phyloP scores from a whole-genome alignment of 2,329 filamentous ascomycete species.

The Fusarium chuoi region DNA sequence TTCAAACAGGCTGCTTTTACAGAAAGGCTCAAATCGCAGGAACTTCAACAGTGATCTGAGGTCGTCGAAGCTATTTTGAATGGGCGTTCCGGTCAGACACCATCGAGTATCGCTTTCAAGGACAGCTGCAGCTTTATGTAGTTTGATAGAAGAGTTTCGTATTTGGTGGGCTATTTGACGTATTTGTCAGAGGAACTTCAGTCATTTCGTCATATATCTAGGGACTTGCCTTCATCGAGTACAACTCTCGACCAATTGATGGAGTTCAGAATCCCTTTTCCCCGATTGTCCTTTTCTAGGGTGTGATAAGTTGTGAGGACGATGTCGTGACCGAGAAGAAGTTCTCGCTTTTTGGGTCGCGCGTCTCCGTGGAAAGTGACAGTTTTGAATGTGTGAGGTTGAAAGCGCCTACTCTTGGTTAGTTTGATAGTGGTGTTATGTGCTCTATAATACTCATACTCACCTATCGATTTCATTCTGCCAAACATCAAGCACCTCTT shows the following conservation, averaged over 20 bases:
- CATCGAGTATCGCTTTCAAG: accelerated
- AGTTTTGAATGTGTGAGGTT: accelerated
- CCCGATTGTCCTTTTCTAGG: not conserved
- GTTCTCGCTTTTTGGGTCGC: accelerated
- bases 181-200: accelerated
- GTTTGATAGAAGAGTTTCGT: not conserved
- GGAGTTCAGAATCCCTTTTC: accelerated
- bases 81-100: not conserved
- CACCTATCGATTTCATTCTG: not conserved
- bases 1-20: accelerated
- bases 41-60: not conserved
- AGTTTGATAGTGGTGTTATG: accelerated
- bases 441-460: accelerated
- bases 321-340: not conserved
- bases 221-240: not conserved
- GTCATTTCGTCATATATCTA: accelerated
- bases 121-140: accelerated
- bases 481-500: constrained; percentile 14
- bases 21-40: not conserved
- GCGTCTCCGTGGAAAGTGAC: not conserved
- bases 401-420: not conserved
- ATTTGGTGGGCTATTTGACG: not conserved
- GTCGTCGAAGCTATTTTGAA: not conserved
- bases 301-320: not conserved
- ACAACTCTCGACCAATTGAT: not conserved